Conservation (phyloP, 2,329 filamentous ascomycete species). For the Knoxdaviesia proteae region DNA sequence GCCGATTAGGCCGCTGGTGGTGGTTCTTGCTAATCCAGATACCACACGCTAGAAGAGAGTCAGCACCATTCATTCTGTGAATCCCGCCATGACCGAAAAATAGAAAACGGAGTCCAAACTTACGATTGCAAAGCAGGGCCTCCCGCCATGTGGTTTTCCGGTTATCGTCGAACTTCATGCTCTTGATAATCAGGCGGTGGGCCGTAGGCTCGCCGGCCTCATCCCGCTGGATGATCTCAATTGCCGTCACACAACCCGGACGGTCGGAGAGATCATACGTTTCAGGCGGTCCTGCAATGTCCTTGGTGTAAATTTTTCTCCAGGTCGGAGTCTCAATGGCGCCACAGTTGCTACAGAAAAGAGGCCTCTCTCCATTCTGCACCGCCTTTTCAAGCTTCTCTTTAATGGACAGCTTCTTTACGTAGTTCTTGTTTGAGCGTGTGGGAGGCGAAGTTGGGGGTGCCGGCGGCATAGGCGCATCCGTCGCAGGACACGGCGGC, state of each 20-base stretch:
- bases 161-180: conserved; percentile 37
- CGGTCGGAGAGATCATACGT: conserved; percentile 53
- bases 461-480: conserved; percentile 12
- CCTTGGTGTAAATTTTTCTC: conserved; percentile 78
- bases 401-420: conserved; percentile 40
- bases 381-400: conserved; percentile 43
- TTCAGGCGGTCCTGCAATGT: conserved; percentile 46
- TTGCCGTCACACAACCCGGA: conserved; percentile 52
- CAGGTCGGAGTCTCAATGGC: conserved; percentile 92
- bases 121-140: conserved; percentile 71
- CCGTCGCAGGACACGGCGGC: conserved; percentile 21
- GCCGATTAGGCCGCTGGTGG: conserved; percentile 59
- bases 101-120: conserved; percentile 16
- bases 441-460: conserved; percentile 18
- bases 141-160: conserved; percentile 43
- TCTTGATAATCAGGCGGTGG: conserved; percentile 65
- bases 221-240: conserved; percentile 45
- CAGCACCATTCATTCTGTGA: conserved; percentile 9
- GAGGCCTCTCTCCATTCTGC: conserved; percentile 62
- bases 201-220: conserved; percentile 38
- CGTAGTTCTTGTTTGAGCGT: conserved; percentile 39
- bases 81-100: conserved; percentile 2
- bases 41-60: conserved; percentile 45
- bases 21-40: conserved; percentile 87
- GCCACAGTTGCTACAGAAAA: conserved; percentile 81